Conservation (phyloP, 1,139 yeast species). For the Barnettozyma hawaiiensis region DNA sequence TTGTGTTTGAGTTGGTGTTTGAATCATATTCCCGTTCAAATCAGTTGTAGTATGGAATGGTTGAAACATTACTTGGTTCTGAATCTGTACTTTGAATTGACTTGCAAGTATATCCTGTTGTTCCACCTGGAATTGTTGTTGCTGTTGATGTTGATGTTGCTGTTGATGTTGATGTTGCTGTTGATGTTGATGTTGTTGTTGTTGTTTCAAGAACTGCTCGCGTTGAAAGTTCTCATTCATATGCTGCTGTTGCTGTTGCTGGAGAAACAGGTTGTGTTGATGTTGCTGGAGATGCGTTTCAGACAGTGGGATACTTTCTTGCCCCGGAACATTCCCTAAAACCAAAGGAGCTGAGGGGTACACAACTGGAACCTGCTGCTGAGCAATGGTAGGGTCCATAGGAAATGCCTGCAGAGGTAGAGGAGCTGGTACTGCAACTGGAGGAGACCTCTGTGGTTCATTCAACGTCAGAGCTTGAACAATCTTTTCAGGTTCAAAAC, state of each 20-base stretch:
- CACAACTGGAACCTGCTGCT: neutral
- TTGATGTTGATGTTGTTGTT: no score
- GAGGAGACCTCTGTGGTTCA: neutral
- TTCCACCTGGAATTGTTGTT: slow-evolving; percentile 1
- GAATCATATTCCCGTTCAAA: neutral
- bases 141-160: no score
- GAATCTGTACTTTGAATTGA: slow-evolving; percentile 11
- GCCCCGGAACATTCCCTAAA: neutral
- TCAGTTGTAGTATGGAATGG: neutral
- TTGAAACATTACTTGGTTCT: slow-evolving; percentile 12
- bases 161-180: no score
- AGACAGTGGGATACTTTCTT: neutral
- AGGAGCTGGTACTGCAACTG: slow-evolving; percentile 1
- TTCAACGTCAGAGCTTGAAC: slow-evolving; percentile 7
- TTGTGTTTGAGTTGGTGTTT: no score
- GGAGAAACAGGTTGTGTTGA: slow-evolving; percentile 9
- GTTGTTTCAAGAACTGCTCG: slow-evolving; percentile 3
- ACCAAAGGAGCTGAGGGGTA: neutral
- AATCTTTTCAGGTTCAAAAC: slow-evolving; percentile 10
- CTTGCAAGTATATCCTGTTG: slow-evolving; percentile 1
- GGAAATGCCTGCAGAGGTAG: neutral
- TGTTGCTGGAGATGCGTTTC: slow-evolving; percentile 7
- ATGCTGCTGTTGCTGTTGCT: slow-evolving; percentile 7
- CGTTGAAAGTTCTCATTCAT: slow-evolving; percentile 5
- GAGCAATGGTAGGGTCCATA: neutral